A percentile compares a stretch with the other conserved stretches of the same genome.
Conservation (phyloP, 2,329 filamentous ascomycete genomes). For the Aureobasidium sp. region DNA sequence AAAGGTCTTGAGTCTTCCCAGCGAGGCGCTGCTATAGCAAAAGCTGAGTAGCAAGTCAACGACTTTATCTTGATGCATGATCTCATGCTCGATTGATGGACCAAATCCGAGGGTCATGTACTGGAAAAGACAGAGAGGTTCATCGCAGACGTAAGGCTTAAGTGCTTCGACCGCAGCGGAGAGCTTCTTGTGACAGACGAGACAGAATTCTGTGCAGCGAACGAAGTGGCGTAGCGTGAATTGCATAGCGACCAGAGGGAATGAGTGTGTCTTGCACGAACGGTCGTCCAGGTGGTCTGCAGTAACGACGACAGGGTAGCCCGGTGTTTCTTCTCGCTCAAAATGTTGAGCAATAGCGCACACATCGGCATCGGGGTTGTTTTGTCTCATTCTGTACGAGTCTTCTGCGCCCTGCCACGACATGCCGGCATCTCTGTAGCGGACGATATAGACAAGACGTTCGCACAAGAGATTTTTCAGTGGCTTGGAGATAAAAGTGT, state of each 20-base stretch:
- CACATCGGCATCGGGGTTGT: slow-evolving; percentile 25
- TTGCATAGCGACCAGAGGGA: slow-evolving; percentile 60
- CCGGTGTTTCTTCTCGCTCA: slow-evolving; percentile 27
- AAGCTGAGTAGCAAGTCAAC: slow-evolving; percentile 81
- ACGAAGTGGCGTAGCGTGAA: slow-evolving; percentile 71
- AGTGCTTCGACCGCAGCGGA: slow-evolving; percentile 59
- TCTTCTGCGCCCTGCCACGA: slow-evolving; percentile 63
- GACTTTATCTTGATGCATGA: slow-evolving; percentile 69
- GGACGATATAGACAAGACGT: slow-evolving; percentile 53
- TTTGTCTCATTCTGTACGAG: slow-evolving; percentile 45
- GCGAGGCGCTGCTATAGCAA: slow-evolving; percentile 57
- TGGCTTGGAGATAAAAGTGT: slow-evolving; percentile 65
- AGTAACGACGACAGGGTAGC: slow-evolving; percentile 41
- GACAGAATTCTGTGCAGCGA: slow-evolving; percentile 77
- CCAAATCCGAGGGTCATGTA: slow-evolving; percentile 84
- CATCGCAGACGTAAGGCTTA: slow-evolving; percentile 69
- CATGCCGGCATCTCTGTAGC: slow-evolving; percentile 49
- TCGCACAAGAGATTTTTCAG: slow-evolving; percentile 62
- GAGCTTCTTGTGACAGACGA: slow-evolving; percentile 71
- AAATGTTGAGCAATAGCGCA: slow-evolving; percentile 35
- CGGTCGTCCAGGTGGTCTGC: slow-evolving; percentile 39
- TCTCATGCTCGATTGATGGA: slow-evolving; percentile 77
- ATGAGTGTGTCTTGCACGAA: slow-evolving; percentile 34
- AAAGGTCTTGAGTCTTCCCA: slow-evolving; percentile 44
- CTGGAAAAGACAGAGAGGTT: slow-evolving; percentile 73